A percentile compares a stretch with the other conserved stretches of the same genome.
phyloP scores from a whole-genome alignment of 768 basidiomycete genomes.

The Rhodotorula graminis region DNA sequence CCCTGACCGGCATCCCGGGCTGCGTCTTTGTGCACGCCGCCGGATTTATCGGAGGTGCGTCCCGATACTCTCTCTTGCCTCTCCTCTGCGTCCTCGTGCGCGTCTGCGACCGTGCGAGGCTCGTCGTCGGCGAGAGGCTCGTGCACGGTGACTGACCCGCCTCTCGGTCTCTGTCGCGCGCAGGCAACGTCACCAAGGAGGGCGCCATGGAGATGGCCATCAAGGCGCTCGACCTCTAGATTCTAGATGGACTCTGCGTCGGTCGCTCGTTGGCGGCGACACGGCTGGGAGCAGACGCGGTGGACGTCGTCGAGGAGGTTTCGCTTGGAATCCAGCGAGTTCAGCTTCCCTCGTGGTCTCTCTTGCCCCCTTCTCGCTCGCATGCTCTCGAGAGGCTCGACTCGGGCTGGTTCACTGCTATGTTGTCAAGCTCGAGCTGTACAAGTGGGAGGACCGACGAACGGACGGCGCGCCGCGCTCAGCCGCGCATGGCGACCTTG shows the following conservation, averaged over 20 bases:
- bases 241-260: not conserved
- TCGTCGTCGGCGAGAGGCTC: no score
- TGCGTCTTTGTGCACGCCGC: conserved; percentile 91
- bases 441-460: not conserved
- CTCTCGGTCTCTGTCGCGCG: not conserved
- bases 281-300: not conserved
- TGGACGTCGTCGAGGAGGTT: no score
- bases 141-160: not conserved
- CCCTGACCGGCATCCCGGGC: conserved; percentile 67
- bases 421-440: no score
- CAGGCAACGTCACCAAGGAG: conserved; percentile 83
- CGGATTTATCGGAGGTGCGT: conserved; percentile 88
- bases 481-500: not conserved
- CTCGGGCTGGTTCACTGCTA: no score
- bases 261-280: no score
- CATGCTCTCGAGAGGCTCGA: no score
- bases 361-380: no score
- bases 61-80: conserved; percentile 9
- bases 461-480: not conserved
- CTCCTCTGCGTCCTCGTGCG: not conserved
- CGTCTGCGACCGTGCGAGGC: no score
- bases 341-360: no score
- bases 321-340: no score
- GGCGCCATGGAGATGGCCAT: conserved; percentile 77
- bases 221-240: conserved; percentile 55